Evolutionary conservation across 176 grass and related monocot genomes (phyloP).

Genomic region (Guadua angustifolia): DNA sequence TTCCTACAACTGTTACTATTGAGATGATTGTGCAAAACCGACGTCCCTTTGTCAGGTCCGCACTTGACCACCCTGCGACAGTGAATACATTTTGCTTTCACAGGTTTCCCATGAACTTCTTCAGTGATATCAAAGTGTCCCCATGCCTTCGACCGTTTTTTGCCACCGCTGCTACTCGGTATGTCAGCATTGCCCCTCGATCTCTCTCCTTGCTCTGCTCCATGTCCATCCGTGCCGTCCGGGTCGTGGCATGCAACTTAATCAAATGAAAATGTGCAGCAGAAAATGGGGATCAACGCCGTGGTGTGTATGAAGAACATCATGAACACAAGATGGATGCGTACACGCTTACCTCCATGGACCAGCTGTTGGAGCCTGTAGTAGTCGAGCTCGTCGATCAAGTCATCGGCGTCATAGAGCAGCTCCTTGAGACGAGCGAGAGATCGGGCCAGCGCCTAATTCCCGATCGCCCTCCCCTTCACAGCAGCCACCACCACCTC

Average conservation of each 20-base stretch:
- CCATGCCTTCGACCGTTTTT: too few relatives aligned
- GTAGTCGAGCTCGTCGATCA: conserved; percentile 48
- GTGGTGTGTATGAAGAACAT: too few relatives aligned
- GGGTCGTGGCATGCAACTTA: not conserved
- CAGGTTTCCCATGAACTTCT: not conserved
- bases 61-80: not conserved
- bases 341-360: conserved; percentile 12
- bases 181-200: not conserved
- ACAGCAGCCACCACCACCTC: not conserved
- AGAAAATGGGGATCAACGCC: not conserved
- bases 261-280: not conserved
- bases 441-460: not conserved
- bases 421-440: conserved; percentile 27
- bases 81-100: not conserved
- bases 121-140: not conserved
- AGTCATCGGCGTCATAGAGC: conserved; percentile 45
- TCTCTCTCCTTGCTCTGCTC: not conserved
- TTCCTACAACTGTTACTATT: not conserved
- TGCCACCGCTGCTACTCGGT: too few relatives aligned
- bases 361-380: conserved; percentile 41
- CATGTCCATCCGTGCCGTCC: not conserved
- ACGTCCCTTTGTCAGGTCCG: not conserved
- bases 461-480: not conserved
- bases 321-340: too few relatives aligned
- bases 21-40: conserved; percentile 17